A percentile compares a stretch with the other conserved stretches of the same genome.
phyloP scores from a whole-genome alignment of 495 filamentous ascomycete genomes.

The Penicillium diatomitis region DNA sequence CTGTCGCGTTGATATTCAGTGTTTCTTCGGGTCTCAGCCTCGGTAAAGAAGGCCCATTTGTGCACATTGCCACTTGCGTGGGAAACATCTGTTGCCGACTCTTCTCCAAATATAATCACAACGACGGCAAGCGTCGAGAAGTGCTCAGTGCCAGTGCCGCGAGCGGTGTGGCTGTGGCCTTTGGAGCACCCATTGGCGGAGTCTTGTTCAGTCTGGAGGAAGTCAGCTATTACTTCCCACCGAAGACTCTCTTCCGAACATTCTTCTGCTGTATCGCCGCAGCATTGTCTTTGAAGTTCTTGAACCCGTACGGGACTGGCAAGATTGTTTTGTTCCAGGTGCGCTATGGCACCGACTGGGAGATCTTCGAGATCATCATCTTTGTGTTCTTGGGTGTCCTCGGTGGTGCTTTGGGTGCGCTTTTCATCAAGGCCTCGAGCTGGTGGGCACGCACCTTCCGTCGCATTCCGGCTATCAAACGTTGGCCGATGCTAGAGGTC shows the following conservation, averaged over 20 bases:
- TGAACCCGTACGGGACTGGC: constrained; percentile 91
- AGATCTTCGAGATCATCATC: constrained; percentile 77
- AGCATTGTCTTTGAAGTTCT: constrained; percentile 80
- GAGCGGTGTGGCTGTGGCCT: constrained; percentile 88
- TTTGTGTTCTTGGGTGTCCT: constrained; percentile 81
- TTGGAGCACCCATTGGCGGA: constrained; percentile 86
- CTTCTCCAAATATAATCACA: constrained; percentile 87
- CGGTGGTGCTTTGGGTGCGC: constrained; percentile 73
- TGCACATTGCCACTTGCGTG: constrained; percentile 92
- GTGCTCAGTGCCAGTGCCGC: constrained; percentile 88
- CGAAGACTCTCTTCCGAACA: constrained; percentile 95
- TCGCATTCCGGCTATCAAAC: constrained; percentile 69
- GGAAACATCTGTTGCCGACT: constrained; percentile 92
- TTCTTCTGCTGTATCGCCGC: constrained; percentile 98
- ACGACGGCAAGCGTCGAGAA: constrained; percentile 86
- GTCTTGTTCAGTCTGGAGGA: constrained; percentile 93
- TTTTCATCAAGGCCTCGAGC: constrained; percentile 93
- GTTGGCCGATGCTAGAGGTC: constrained; percentile 78
- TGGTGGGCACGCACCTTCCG: constrained; percentile 86
- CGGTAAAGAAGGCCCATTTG: constrained; percentile 95
- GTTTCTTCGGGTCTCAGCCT: constrained; percentile 88
- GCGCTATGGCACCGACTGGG: constrained; percentile 86
- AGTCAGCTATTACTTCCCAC: constrained; percentile 94
- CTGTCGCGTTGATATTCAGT: constrained; percentile 71
- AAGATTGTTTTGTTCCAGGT: constrained; percentile 97